Percentiles rank a stretch among this genome's conserved stretches.
These are phyloP conservation scores for Phytophthora uliginosa DNA, from an alignment of 352 stramenopile genomes.

Conservation along the genomic window DNA sequence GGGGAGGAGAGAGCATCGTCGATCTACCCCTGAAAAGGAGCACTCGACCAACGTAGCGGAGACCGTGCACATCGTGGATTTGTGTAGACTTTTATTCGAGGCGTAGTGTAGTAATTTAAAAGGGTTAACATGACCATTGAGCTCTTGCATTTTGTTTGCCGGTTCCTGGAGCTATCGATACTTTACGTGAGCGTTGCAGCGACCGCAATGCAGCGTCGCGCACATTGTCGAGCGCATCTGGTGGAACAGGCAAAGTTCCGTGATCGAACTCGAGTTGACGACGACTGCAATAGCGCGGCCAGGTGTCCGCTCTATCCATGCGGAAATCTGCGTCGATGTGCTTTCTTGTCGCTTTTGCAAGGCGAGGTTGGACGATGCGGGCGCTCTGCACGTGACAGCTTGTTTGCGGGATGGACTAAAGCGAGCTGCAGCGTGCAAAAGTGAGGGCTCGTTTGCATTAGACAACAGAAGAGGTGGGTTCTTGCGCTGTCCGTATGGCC, in stretches of 20 bases:
- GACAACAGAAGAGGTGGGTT: constrained; percentile 25
- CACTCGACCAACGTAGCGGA: constrained; percentile 4
- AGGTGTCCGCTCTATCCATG: constrained; percentile 24
- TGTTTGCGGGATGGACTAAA: constrained; percentile 35
- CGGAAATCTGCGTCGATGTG: constrained; percentile 29
- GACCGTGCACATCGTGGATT: constrained; percentile 1
- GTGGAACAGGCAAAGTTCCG: constrained; percentile 22
- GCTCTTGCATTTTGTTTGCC: neutral
- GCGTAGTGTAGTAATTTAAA: constrained; percentile 20
- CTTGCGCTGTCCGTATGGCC: constrained; percentile 17
- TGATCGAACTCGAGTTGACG: constrained; percentile 19
- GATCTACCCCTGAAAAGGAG: neutral
- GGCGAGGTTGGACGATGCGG: constrained; percentile 31
- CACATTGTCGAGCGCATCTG: constrained; percentile 12
- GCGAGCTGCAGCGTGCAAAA: constrained; percentile 34
- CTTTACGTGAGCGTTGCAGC: neutral
- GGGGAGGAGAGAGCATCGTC: neutral
- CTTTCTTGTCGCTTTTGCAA: constrained; percentile 25
- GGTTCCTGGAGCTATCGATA: neutral
- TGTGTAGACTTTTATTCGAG: constrained; percentile 9
- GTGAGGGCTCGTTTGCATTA: constrained; percentile 13
- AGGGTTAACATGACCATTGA: constrained; percentile 9
- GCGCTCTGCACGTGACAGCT: constrained; percentile 23
- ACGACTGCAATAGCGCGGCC: constrained; percentile 13
- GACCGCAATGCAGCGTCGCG: neutral